phyloP scores from a whole-genome alignment of 2,329 filamentous ascomycete species.

The Hypomyces rosellus region DNA sequence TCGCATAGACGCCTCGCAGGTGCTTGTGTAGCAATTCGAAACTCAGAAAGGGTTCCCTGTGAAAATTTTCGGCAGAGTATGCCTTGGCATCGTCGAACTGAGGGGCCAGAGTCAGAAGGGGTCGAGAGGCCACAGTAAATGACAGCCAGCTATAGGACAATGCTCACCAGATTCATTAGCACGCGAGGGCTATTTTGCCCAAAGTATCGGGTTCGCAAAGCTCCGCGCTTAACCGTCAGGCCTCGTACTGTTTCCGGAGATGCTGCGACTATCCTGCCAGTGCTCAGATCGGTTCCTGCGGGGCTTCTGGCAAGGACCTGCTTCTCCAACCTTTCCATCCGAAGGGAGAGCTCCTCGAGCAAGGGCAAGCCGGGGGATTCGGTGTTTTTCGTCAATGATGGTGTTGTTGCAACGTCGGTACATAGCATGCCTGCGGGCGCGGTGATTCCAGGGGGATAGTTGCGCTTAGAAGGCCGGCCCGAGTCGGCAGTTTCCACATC shows the following conservation, averaged over 20 bases:
- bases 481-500: conserved; percentile 32
- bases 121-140: not conserved
- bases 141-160: too few species aligned
- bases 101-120: conserved; percentile 2
- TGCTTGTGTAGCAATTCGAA: conserved; percentile 42
- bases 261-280: conserved; percentile 26
- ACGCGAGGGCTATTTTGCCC: conserved; percentile 49
- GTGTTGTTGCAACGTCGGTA: conserved; percentile 16
- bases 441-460: conserved; percentile 23
- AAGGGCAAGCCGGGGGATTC: conserved; percentile 27
- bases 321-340: conserved; percentile 50
- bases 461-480: conserved; percentile 34
- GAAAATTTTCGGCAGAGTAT: conserved; percentile 36
- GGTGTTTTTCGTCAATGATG: conserved; percentile 25
- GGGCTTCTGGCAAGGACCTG: conserved; percentile 39
- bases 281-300: conserved; percentile 30
- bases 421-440: conserved; percentile 16
- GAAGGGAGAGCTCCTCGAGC: conserved; percentile 42
- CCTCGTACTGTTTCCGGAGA: conserved; percentile 42
- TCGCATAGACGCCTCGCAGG: conserved; percentile 41
- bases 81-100: conserved; percentile 50
- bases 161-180: conserved; percentile 45
- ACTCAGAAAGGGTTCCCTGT: conserved; percentile 36
- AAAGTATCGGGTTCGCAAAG: conserved; percentile 43
- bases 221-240: conserved; percentile 42